Evolutionary conservation across 176 grass and related monocot genomes (phyloP).

Genomic region (Pontederia paniculata): DNA sequence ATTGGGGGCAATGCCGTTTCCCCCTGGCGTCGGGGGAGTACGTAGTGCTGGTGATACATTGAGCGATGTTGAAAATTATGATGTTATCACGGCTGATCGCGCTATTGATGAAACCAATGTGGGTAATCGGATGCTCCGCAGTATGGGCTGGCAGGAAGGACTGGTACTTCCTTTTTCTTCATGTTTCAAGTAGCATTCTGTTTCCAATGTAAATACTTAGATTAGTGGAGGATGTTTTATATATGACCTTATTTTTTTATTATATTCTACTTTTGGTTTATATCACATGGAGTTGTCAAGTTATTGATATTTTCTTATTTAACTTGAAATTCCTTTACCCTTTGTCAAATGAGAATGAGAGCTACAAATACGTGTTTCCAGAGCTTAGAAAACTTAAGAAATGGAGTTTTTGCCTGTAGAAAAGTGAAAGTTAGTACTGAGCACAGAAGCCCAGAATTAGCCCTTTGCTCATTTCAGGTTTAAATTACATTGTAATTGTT

Average conservation of each 20-base stretch:
- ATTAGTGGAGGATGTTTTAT: neutral
- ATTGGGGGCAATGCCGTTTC: conserved; percentile 93
- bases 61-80: conserved; percentile 57
- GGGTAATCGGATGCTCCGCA: conserved; percentile 89
- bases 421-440: no score
- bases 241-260: no score
- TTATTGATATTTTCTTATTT: no score
- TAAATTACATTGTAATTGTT: neutral
- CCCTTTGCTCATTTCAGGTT: neutral
- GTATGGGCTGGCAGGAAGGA: conserved; percentile 84
- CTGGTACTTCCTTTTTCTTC: conserved; percentile 31
- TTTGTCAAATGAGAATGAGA: conserved; percentile 1
- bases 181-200: conserved; percentile 7
- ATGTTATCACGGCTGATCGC: conserved; percentile 77
- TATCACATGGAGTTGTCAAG: no score
- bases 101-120: conserved; percentile 91
- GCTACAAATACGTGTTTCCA: no score
- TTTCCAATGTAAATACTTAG: conserved; percentile 3
- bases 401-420: no score
- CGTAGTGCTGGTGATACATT: conserved; percentile 50
- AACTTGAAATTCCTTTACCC: no score
- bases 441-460: no score
- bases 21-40: conserved; percentile 73
- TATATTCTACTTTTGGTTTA: no score
- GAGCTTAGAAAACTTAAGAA: no score